These are phyloP conservation scores for Prunus padus DNA, from an alignment of 306 rosid species.

Conservation along the genomic window DNA sequence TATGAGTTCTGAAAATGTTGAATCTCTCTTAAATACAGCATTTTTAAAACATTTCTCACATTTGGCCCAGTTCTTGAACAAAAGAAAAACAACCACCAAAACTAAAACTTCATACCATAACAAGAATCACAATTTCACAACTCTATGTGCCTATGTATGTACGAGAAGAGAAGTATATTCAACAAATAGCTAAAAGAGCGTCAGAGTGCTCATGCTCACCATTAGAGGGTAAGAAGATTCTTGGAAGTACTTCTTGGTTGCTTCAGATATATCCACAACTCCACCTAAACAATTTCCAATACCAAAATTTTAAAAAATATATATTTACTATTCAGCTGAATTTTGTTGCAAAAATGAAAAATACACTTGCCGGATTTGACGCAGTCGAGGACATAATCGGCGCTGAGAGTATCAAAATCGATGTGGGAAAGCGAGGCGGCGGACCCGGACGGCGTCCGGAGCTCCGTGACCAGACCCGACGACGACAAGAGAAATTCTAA, in stretches of 20 bases:
- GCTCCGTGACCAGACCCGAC: constrained; percentile 40
- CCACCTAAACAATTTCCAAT: constrained; percentile 27
- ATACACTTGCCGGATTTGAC: constrained; percentile 39
- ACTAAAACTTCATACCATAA: neutral
- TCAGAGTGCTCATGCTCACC: constrained; percentile 24
- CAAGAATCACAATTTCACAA: neutral
- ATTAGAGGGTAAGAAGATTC: constrained; percentile 38
- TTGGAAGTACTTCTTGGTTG: constrained; percentile 31
- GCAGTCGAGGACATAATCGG: constrained; percentile 46
- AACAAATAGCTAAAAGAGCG: neutral
- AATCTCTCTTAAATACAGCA: neutral
- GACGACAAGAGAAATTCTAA: constrained; percentile 42
- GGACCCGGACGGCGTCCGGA: constrained; percentile 36
- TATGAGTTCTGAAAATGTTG: neutral
- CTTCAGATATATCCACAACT: constrained; percentile 49
- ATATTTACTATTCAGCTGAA: neutral
- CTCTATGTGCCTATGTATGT: neutral
- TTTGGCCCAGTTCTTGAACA: neutral
- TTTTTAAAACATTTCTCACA: constrained; percentile 6
- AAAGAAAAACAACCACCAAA: neutral
- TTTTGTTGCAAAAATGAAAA: neutral
- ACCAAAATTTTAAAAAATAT: neutral
- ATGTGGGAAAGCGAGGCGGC: constrained; percentile 22
- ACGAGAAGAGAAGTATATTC: neutral
- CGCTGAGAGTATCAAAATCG: constrained; percentile 47